Percentiles rank a stretch among this genome's conserved stretches.
phyloP scores from a whole-genome alignment of 192 early-diverging fungal species.

The Umbelopsis sp. region DNA sequence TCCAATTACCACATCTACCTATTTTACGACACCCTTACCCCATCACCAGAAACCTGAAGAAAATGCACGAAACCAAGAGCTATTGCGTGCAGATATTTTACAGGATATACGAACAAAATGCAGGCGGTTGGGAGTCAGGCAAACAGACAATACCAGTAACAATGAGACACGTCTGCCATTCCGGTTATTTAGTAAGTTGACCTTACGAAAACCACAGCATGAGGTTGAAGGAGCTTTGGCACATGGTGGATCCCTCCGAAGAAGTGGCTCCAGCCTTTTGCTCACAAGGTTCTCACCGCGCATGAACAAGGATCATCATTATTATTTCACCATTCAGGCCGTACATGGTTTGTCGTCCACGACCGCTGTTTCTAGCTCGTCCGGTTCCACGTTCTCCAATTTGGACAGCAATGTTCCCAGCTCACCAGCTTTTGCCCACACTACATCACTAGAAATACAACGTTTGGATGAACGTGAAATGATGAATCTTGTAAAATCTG shows the following conservation, averaged over 20 bases:
- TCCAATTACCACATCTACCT: conserved; percentile 34
- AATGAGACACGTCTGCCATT: background rate
- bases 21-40: conserved; percentile 29
- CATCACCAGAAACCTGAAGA: conserved; percentile 22
- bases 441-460: conserved; percentile 13
- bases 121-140: conserved; percentile 21
- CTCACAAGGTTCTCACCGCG: conserved; percentile 9
- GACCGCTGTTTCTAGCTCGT: conserved; percentile 20
- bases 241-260: conserved; percentile 1
- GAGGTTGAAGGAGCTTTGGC: conserved; percentile 15
- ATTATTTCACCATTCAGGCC: conserved; percentile 26
- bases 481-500: conserved; percentile 28
- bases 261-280: conserved; percentile 10
- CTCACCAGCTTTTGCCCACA: background rate
- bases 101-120: conserved; percentile 25
- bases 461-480: conserved; percentile 26
- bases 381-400: conserved; percentile 1
- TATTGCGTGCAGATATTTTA: conserved; percentile 17
- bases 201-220: conserved; percentile 5
- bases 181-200: conserved; percentile 6
- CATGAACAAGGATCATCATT: conserved; percentile 18
- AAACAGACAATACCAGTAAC: conserved; percentile 18
- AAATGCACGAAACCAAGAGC: conserved; percentile 22
- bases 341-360: conserved; percentile 19
- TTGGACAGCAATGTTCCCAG: conserved; percentile 11